Percentiles rank a stretch among this genome's conserved stretches.
Conservation (phyloP, 176 grass and related monocot species). For the Neostapfia colusana region DNA sequence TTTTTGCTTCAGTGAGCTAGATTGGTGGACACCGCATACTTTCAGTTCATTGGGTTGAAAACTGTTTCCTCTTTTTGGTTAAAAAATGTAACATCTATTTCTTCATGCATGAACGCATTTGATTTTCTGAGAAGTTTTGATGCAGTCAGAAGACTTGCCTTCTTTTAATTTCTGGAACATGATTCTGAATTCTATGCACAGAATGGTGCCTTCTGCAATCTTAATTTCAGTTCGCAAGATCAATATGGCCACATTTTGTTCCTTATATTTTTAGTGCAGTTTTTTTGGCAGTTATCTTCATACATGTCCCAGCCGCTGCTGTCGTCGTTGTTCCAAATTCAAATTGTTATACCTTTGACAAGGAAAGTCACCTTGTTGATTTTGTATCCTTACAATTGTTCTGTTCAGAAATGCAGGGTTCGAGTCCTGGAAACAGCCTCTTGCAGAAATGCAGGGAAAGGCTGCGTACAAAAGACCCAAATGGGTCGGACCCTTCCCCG, state of each 20-base stretch:
- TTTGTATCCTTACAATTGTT: conserved; percentile 79
- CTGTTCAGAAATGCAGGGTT: background rate
- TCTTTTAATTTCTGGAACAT: background rate
- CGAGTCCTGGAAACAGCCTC: too few species aligned
- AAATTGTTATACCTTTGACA: conserved; percentile 78
- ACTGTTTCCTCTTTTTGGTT: background rate
- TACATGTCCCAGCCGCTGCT: conserved; percentile 24
- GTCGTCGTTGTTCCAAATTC: conserved; percentile 63
- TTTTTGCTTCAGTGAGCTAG: background rate
- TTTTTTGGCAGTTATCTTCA: conserved; percentile 38
- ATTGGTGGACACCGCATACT: background rate
- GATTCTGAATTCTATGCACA: background rate
- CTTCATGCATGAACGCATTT: background rate
- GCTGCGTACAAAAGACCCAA: too few species aligned
- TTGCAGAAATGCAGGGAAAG: too few species aligned
- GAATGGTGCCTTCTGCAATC: background rate
- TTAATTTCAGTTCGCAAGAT: background rate
- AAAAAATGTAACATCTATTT: background rate
- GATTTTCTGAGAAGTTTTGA: conserved; percentile 17
- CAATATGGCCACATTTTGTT: background rate
- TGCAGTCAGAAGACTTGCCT: background rate
- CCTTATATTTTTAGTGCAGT: conserved; percentile 42
- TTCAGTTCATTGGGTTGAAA: background rate
- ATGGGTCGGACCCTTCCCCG: too few species aligned
- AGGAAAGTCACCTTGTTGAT: conserved; percentile 80